These are phyloP conservation scores for Allomyces javanicus DNA, from an alignment of 192 early-diverging fungal genomes.

Conservation along the genomic window DNA sequence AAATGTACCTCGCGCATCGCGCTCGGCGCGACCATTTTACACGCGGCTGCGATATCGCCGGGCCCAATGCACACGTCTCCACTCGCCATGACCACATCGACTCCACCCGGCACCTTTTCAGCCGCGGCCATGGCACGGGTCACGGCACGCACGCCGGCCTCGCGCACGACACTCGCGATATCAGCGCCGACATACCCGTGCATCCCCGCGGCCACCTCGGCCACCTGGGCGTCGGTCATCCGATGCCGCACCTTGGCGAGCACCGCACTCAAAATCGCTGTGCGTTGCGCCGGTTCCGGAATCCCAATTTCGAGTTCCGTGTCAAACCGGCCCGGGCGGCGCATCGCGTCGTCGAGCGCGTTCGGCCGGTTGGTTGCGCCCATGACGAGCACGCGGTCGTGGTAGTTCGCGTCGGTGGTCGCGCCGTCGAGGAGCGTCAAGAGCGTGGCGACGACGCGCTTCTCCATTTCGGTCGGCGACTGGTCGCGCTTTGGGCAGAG, in stretches of 20 bases:
- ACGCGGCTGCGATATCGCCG: conserved; percentile 2
- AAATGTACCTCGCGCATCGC: conserved; percentile 55
- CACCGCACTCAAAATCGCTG: conserved; percentile 50
- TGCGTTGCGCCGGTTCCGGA: conserved; percentile 43
- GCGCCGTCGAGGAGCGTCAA: conserved; percentile 84
- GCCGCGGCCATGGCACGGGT: conserved; percentile 16
- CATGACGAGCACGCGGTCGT: conserved; percentile 52
- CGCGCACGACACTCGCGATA: conserved; percentile 61
- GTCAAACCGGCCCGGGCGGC: conserved; percentile 87
- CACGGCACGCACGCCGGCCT: conserved; percentile 70
- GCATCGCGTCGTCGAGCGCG: conserved; percentile 66
- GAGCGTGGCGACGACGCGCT: conserved; percentile 80
- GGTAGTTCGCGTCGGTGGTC: conserved; percentile 7
- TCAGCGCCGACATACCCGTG: conserved; percentile 99
- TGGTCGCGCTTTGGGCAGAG: conserved; percentile 74
- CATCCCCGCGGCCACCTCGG: conserved; percentile 32
- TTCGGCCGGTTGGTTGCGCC: conserved; percentile 87
- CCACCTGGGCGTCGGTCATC: conserved; percentile 35
- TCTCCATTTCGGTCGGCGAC: conserved; percentile 58
- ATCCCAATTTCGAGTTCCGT: conserved; percentile 91
- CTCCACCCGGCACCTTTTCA: not conserved
- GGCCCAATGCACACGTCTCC: not conserved
- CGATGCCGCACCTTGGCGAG: conserved; percentile 46
- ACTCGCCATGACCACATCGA: not conserved
- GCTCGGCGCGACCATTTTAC: conserved; percentile 35